Base-by-base conservation (phyloP, 495 filamentous ascomycete species). In the Penicillium longicatenatum region DNA sequence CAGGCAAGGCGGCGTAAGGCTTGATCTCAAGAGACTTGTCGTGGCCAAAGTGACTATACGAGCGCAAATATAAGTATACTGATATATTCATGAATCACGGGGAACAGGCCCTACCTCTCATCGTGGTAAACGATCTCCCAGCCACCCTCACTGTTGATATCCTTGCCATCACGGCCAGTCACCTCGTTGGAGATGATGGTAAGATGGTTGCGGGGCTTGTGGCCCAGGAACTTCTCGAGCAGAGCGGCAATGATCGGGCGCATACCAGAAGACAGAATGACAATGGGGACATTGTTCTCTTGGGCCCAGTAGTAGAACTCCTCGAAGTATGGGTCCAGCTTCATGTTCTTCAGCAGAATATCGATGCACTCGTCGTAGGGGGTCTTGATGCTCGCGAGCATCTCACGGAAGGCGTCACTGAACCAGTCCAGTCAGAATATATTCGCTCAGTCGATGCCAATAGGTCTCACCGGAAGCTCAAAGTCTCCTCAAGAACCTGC, bases 61-160 rank as follows among this genome's bases (percentile, higher is more conserved):
- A 58, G 35, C 56, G 59, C 21, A 19, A 33, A 17, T 10, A 20
- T 42, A 11, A 52, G 35, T 41, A 43, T 11, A 29, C n/a, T 21
- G 17, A 21, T 45, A 21, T 39, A 33, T 21, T 21, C 20, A 21
- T n/a, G 19, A 26, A 19, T 16, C 6, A 21, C 44, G 21, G 14
- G 9, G 0, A n/a, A 14, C 17, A 41, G 22, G 62, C 54, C 64
- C 63, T 65, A 90, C 88, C 87, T 92, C 33, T 91, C 89, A 70
- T 97, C 93, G 60, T 90, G 92, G 69, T 85, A 98, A 29, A 86
- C 81, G 65, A 98, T 91, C 63, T 88, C 74, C 93, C 93, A 98
- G 16, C 89, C 93, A 12, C 84, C 82, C 57, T 87, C 84, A 52
- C 89, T 82, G 57, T 95, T 87, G 67, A 90, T 86, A 62, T 80